Percentiles rank a stretch among this genome's conserved stretches.
phyloP scores from a whole-genome alignment of 352 stramenopile species.

The Ochromonadaceae sp. region DNA sequence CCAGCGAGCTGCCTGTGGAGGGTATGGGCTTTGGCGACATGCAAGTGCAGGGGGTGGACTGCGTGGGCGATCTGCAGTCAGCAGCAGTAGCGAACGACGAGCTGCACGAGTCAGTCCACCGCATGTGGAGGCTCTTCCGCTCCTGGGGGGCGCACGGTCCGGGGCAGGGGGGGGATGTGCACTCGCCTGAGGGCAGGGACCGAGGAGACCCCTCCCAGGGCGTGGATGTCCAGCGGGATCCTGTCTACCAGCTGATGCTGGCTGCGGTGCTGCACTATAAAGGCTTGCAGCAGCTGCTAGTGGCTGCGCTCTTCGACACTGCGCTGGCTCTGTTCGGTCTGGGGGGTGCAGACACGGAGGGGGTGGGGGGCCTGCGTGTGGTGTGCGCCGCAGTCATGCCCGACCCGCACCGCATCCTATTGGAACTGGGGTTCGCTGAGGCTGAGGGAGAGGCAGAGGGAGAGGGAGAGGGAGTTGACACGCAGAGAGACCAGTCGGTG shows the following conservation, averaged over 20 bases:
- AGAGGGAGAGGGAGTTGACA: no score
- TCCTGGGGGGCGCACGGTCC: not conserved
- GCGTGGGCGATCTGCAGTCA: not conserved
- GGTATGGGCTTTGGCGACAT: not conserved
- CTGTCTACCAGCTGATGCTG: not conserved
- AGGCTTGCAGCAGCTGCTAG: not conserved
- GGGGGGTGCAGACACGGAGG: no score
- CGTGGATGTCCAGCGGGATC: not conserved
- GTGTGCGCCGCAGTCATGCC: no score
- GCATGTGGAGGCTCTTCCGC: not conserved
- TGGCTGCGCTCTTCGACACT: not conserved
- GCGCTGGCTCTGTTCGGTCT: not conserved
- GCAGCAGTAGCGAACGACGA: not conserved
- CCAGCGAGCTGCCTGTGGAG: not conserved
- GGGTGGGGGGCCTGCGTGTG: no score
- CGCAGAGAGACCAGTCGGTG: no score
- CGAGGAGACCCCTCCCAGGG: not conserved
- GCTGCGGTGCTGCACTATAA: not conserved
- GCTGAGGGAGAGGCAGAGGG: no score
- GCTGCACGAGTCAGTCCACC: not conserved
- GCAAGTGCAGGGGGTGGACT: not conserved
- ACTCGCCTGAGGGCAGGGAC: not conserved
- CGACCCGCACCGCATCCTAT: no score
- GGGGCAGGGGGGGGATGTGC: not conserved
- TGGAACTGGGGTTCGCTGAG: no score